Percentiles rank a stretch among this genome's conserved stretches.
Conservation (phyloP, 345 rosid genomes). For the Bruguiera sexangula region DNA sequence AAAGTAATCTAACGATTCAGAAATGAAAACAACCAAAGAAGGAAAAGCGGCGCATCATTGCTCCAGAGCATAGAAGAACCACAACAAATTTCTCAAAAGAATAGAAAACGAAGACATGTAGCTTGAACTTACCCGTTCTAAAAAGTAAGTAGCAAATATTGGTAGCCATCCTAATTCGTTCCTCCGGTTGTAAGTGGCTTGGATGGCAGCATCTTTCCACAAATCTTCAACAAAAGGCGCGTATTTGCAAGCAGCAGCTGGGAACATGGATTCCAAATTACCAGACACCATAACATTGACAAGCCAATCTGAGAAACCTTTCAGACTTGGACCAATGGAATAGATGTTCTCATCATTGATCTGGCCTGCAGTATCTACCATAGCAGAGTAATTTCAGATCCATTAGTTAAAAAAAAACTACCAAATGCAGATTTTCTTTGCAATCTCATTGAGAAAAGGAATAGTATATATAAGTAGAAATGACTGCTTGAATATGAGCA, state of each 20-base stretch:
- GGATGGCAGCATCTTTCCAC: constrained; percentile 72
- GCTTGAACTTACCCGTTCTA: constrained; percentile 58
- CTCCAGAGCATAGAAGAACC: too few species aligned
- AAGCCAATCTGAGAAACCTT: constrained; percentile 74
- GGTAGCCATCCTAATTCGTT: constrained; percentile 66
- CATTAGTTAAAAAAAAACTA: not conserved
- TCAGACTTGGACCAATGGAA: constrained; percentile 49
- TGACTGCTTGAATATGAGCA: too few species aligned
- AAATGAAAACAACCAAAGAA: too few species aligned
- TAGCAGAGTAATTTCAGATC: constrained; percentile 15
- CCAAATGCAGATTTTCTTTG: not conserved
- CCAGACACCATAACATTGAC: constrained; percentile 59
- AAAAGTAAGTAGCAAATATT: constrained; percentile 69
- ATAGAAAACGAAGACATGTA: constrained; percentile 11
- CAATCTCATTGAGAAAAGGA: too few species aligned
- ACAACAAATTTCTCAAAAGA: not conserved
- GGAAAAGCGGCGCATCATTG: too few species aligned
- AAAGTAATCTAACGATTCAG: too few species aligned
- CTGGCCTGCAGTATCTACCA: constrained; percentile 32
- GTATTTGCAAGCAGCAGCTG: constrained; percentile 57
- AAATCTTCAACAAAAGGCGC: constrained; percentile 61
- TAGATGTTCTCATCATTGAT: constrained; percentile 34
- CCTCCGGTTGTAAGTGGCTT: constrained; percentile 73
- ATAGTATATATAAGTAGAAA: too few species aligned
- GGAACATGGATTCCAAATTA: constrained; percentile 63